Evolutionary conservation across 306 rosid species (phyloP).

Genomic region (Quercus mongolica): DNA sequence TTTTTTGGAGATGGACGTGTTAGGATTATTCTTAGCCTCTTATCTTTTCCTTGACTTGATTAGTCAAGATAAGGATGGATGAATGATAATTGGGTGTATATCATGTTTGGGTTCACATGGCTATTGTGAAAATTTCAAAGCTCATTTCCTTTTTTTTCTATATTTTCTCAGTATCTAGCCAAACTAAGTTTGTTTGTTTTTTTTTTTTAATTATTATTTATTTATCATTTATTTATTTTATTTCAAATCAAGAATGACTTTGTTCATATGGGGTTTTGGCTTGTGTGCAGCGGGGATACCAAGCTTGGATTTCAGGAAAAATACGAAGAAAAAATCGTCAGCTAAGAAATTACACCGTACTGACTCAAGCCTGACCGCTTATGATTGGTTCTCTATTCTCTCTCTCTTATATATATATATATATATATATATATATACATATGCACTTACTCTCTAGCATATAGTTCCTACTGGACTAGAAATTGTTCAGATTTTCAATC

Average conservation of each 20-base stretch:
- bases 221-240: no score
- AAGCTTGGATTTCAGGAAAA: constrained; percentile 40
- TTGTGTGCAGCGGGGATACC: constrained; percentile 59
- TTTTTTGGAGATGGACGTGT: not conserved
- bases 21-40: not conserved
- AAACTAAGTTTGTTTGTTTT: not conserved
- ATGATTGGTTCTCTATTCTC: constrained; percentile 54
- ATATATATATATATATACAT: not conserved
- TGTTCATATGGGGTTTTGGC: not conserved
- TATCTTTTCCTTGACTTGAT: not conserved
- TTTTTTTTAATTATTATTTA: no score
- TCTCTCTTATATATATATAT: constrained; percentile 5
- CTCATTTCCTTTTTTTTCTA: not conserved
- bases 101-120: no score
- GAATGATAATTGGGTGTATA: no score
- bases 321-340: constrained; percentile 49
- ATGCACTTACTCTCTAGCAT: not conserved
- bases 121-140: no score
- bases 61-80: not conserved
- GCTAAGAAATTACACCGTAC: constrained; percentile 23
- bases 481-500: no score
- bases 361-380: constrained; percentile 41
- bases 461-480: not conserved
- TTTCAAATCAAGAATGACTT: not conserved
- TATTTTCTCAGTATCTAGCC: not conserved